These are phyloP conservation scores for Naganishia sp. DNA, from an alignment of 1,284 basidiomycete genomes.

Conservation along the genomic window DNA sequence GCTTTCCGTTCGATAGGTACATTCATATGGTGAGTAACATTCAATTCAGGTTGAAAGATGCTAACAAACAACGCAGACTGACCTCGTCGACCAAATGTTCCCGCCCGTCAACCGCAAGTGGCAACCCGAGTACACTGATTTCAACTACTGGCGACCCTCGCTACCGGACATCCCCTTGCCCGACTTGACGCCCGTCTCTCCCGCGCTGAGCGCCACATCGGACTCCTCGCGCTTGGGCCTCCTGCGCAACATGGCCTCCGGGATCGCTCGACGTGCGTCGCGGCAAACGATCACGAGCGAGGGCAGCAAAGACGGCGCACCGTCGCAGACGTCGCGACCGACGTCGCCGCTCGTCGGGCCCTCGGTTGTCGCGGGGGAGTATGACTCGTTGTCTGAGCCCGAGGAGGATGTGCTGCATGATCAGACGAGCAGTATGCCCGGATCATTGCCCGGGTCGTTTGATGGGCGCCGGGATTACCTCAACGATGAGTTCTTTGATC, in stretches of 20 bases:
- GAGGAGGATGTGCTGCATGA: slow-evolving; percentile 40
- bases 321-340: slow-evolving; percentile 55
- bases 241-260: slow-evolving; percentile 72
- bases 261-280: slow-evolving; percentile 59
- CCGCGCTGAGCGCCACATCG: slow-evolving; percentile 85
- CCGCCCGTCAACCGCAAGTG: slow-evolving; percentile 88
- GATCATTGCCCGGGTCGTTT: slow-evolving; percentile 80
- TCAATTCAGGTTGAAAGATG: slow-evolving; percentile 48
- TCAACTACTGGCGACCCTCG: slow-evolving; percentile 91
- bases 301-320: slow-evolving; percentile 45
- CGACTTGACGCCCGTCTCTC: slow-evolving; percentile 78
- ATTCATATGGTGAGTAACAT: slow-evolving; percentile 43
- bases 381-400: slow-evolving; percentile 26
- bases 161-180: slow-evolving; percentile 78
- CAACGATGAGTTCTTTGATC: slow-evolving; percentile 38
- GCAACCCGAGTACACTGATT: slow-evolving; percentile 90
- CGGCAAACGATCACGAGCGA: slow-evolving; percentile 42
- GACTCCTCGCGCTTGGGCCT: slow-evolving; percentile 78
- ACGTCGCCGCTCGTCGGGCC: slow-evolving; percentile 45
- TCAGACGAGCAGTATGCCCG: slow-evolving; percentile 53
- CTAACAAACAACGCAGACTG: slow-evolving; percentile 85
- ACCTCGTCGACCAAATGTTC: slow-evolving; percentile 99
- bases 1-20: slow-evolving; percentile 39
- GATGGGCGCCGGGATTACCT: slow-evolving; percentile 49
- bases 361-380: slow-evolving; percentile 20